Evolutionary conservation across 2,329 filamentous ascomycete genomes (phyloP), one percentile per base, ranked within the genome.

Genomic region (Aspergillus sp.): DNA sequence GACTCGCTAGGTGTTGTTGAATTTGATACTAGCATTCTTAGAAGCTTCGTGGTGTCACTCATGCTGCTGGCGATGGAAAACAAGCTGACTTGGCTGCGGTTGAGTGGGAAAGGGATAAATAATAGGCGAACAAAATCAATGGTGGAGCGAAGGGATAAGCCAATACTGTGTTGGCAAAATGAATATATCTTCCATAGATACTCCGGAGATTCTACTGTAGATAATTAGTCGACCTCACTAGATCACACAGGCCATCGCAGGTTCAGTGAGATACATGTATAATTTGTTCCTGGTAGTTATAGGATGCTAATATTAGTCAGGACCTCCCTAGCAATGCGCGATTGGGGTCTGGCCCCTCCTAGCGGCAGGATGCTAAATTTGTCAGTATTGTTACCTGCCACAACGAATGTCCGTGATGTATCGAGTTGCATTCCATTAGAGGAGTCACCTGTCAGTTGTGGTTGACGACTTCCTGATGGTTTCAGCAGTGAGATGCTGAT

Each of bases 261-360:
- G 45, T 30, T 28, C 17, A 49, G 28, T 49, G 23, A 55, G 25
- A 57, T 19, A 56, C 51, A 43, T 56, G 48, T 41, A 51, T 51
- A 51, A 6, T 43, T 25, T 50, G 8, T n/a, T 50, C 15, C 47
- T 50, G 47, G 47, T 50, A n/a, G n/a, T n/a, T n/a, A 50, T 50
- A 50, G 47, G 47, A 23, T 52, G 56, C 48, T 52, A 36, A 49
- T 41, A 53, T 50, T 45, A 52, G 30, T 41, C 38, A 55, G 48
- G 45, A 56, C 30, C 48, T 45, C 52, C 52, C 48, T 41, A 57
- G 19, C 49, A 60, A 56, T 56, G 25, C 43, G 25, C 41, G 39
- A 55, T 43, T 36, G 15, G 47, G 57, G 59, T 61, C 59, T 61
- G 59, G 59, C 56, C 59, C 56, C 47, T 61, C 52, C 51, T 61